These are phyloP conservation scores for Fusarium foetens DNA, from an alignment of 2,329 filamentous ascomycete species.

Conservation along the genomic window DNA sequence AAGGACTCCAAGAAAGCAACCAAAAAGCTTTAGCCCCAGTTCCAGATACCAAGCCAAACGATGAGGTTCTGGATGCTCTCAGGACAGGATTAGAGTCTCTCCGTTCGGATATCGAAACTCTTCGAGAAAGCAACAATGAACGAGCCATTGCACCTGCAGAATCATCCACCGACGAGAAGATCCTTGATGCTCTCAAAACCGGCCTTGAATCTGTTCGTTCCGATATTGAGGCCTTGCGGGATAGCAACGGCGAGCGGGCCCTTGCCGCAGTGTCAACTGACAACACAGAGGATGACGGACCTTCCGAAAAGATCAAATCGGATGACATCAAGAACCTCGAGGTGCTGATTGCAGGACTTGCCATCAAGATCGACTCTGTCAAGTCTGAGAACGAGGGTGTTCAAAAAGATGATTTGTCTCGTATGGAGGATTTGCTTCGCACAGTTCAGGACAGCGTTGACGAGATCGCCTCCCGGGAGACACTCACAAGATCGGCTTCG, in stretches of 20 bases:
- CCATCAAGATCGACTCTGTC: constrained; percentile 78
- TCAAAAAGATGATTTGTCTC: constrained; percentile 65
- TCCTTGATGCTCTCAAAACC: constrained; percentile 84
- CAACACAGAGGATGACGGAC: constrained; percentile 41
- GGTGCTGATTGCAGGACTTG: constrained; percentile 81
- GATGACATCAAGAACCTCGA: constrained; percentile 89
- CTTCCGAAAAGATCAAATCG: constrained; percentile 66
- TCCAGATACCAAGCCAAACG: constrained; percentile 77
- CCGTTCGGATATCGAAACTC: constrained; percentile 74
- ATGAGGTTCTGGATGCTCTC: constrained; percentile 85
- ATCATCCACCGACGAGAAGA: constrained; percentile 71
- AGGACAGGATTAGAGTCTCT: constrained; percentile 80
- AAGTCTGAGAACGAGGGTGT: constrained; percentile 50
- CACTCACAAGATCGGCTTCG: constrained; percentile 29
- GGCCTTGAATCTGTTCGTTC: constrained; percentile 77
- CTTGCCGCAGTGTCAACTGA: constrained; percentile 53
- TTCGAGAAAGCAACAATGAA: constrained; percentile 76
- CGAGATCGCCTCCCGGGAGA: constrained; percentile 53
- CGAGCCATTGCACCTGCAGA: constrained; percentile 54
- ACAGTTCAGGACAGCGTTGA: constrained; percentile 61
- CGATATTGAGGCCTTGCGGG: constrained; percentile 80
- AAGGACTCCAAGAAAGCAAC: constrained; percentile 70
- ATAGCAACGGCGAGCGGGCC: constrained; percentile 58
- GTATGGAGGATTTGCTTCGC: constrained; percentile 63
- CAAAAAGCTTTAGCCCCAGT: constrained; percentile 62